These are phyloP conservation scores for Aspergillus indologenus DNA, from an alignment of 495 filamentous ascomycete genomes.

Conservation along the genomic window DNA sequence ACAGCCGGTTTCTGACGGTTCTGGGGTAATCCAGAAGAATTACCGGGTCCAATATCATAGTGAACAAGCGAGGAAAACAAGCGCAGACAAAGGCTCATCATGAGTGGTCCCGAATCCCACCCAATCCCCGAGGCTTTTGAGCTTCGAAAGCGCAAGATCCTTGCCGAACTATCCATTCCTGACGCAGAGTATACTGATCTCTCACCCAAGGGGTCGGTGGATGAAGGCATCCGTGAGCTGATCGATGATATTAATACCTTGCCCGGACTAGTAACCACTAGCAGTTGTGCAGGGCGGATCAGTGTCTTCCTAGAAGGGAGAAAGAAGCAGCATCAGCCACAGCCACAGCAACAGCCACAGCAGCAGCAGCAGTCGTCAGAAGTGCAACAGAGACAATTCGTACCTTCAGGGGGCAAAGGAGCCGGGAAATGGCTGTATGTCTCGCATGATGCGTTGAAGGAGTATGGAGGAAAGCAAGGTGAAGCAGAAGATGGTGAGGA, in stretches of 20 bases:
- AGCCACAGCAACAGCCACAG: too few relatives aligned
- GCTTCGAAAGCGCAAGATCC: constrained; percentile 61
- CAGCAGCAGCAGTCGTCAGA: constrained; percentile 9
- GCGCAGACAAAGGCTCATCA: constrained; percentile 6
- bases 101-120: constrained; percentile 14
- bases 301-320: constrained; percentile 82
- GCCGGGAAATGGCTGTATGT: constrained; percentile 84
- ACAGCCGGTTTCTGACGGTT: background rate
- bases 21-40: background rate
- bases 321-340: constrained; percentile 35
- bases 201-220: constrained; percentile 83
- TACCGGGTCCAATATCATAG: background rate
- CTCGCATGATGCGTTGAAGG: constrained; percentile 68
- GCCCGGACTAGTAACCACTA: constrained; percentile 81
- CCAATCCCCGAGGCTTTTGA: constrained; percentile 46
- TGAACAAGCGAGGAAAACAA: constrained; percentile 11
- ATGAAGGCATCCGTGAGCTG: constrained; percentile 69
- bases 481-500: background rate
- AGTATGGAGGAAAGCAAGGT: constrained; percentile 16
- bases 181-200: constrained; percentile 67
- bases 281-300: constrained; percentile 82
- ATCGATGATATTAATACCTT: constrained; percentile 70
- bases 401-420: constrained; percentile 72
- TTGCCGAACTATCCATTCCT: constrained; percentile 59
- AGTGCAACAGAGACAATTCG: constrained; percentile 32